Conservation (phyloP, 2,329 filamentous ascomycete species). For the Tetracladium maxilliforme region DNA sequence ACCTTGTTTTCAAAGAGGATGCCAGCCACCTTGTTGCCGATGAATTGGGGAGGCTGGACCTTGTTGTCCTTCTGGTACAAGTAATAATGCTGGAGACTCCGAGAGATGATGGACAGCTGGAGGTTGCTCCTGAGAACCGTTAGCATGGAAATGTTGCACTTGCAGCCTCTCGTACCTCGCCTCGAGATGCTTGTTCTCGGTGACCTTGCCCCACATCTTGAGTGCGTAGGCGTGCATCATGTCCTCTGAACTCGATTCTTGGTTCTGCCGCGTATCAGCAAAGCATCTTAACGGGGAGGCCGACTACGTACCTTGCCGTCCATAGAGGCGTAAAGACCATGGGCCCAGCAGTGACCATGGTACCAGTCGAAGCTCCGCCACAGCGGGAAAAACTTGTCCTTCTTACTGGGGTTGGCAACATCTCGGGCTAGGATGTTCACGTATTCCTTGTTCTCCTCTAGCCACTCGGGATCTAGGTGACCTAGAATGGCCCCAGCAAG, state of each 20-base stretch:
- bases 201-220: constrained; percentile 84
- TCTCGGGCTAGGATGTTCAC: constrained; percentile 79
- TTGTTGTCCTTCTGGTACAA: constrained; percentile 60
- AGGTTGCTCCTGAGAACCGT: constrained; percentile 58
- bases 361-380: constrained; percentile 86
- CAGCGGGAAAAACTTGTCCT: constrained; percentile 66
- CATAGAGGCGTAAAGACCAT: constrained; percentile 52
- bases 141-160: constrained; percentile 2
- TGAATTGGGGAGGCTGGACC: constrained; percentile 60
- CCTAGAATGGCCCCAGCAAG: constrained; percentile 75
- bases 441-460: constrained; percentile 58
- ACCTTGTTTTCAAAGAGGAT: constrained; percentile 90
- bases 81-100: constrained; percentile 68
- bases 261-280: too few relatives aligned
- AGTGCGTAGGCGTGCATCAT: constrained; percentile 74
- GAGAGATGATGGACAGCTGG: constrained; percentile 65
- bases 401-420: constrained; percentile 55
- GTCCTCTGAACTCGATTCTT: constrained; percentile 86
- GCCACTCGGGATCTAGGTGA: constrained; percentile 62
- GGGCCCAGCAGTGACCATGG: constrained; percentile 88
- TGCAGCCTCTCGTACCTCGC: too few relatives aligned
- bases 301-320: constrained; percentile 77
- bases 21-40: constrained; percentile 59
- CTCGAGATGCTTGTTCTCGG: constrained; percentile 65
- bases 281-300: too few relatives aligned